Base-by-base conservation (phyloP, 768 basidiomycete genomes). In the Scleroderma bovista region DNA sequence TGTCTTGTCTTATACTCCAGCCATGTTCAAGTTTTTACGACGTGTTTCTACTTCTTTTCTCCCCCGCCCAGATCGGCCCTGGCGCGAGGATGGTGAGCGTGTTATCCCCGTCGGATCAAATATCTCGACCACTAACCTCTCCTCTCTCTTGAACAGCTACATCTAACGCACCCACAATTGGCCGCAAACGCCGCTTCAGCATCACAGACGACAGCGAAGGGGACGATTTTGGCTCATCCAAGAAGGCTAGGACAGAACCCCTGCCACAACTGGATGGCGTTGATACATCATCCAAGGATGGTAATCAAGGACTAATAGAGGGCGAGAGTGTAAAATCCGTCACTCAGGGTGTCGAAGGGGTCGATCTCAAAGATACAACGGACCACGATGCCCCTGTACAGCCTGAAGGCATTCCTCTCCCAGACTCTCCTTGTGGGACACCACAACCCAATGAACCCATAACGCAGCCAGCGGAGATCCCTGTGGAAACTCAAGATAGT, bases 21-120 rank as follows among this genome's bases (percentile, higher is more conserved):
- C 33, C 48, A 69, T 88, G 86, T 86, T 86, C 68, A 75, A 77
- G 55, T 73, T 88, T 55, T 68, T 88, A 56, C 77, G 86, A 57
- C 81, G 85, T 40, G 81, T 88, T 52, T 88, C 86, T 0, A 74
- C 77, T 59, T 81, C 81, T 13, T 73, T 86, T 19, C 78, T 86
- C 57, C 81, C 83, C 23, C 79, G 86, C 47, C 77, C 81, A 22
- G 86, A 88, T 66, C 74, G 84, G 51, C 83, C 85, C 31, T 88
- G 86, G 87, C 75, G 76, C 57, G 85, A 88, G 48, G 86, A 89
- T 63, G 81, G 86, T 86, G 58, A 73, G 81, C 62, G 31, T 49
- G 49, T 52, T 52, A 54, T 51, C 44, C 53, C 52, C 47, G 50
- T 47, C 46, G 45, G 40, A 41, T 47, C 40, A 42, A 46, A 29